These are phyloP conservation scores for Populus tremula DNA, from an alignment of 345 rosid species.

Conservation along the genomic window DNA sequence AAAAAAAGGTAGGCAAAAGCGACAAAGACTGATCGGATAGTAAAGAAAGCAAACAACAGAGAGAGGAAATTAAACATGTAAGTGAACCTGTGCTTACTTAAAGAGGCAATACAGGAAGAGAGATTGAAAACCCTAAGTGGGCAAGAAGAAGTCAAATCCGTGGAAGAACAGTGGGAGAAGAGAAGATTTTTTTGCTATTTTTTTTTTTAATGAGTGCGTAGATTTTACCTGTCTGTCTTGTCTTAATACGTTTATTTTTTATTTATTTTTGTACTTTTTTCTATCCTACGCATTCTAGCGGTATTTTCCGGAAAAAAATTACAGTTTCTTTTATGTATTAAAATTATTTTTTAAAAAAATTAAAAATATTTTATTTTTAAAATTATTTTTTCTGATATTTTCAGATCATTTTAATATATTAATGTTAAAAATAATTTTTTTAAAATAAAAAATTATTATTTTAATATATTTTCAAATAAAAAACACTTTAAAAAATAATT, in stretches of 20 bases:
- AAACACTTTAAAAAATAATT: no score
- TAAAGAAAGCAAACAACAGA: background rate
- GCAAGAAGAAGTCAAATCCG: conserved; percentile 23
- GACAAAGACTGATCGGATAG: background rate
- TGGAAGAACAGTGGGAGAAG: conserved; percentile 16
- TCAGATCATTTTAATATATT: no score
- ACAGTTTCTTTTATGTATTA: no score
- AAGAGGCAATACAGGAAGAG: background rate
- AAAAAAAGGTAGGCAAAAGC: conserved; percentile 5
- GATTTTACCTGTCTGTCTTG: conserved; percentile 19
- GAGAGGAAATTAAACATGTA: background rate
- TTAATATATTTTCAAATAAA: no score
- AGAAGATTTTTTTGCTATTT: conserved; percentile 25
- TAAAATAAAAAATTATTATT: no score
- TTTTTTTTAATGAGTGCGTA: conserved; percentile 4
- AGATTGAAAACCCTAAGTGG: conserved; percentile 20
- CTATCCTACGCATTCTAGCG: background rate
- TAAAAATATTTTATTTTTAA: no score
- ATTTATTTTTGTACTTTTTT: background rate
- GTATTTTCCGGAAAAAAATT: background rate
- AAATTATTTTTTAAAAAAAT: no score
- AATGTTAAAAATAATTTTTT: no score
- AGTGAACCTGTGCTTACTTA: conserved; percentile 27
- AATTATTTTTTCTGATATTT: no score
- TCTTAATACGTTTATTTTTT: background rate